These are phyloP conservation scores for Yamadazyma friedrichii DNA, from an alignment of 1,139 yeast species.

Conservation along the genomic window DNA sequence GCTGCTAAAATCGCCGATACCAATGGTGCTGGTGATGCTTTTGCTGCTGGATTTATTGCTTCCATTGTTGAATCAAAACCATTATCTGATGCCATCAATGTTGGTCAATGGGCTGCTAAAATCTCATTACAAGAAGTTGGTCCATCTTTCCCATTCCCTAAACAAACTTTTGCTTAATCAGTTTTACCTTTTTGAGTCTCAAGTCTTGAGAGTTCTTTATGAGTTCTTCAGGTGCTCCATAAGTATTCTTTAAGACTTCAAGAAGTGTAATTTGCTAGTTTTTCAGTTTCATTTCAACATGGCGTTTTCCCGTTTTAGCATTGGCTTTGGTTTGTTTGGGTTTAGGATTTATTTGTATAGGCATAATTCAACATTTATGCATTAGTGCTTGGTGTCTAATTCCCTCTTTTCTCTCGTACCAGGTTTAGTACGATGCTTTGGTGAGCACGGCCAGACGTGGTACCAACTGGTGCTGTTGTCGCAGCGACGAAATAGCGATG, in stretches of 20 bases:
- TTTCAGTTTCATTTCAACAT: slow-evolving; percentile 15
- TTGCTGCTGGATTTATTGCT: slow-evolving; percentile 96
- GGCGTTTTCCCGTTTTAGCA: slow-evolving; percentile 5
- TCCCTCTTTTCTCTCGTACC: neutral
- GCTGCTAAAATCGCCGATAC: slow-evolving; percentile 76
- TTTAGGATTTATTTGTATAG: neutral
- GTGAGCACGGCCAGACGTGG: neutral
- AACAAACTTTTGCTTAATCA: slow-evolving; percentile 46
- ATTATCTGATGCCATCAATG: slow-evolving; percentile 62
- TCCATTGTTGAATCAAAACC: slow-evolving; percentile 79
- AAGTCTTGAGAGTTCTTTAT: too few species aligned
- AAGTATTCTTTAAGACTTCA: too few species aligned
- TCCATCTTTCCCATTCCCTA: slow-evolving; percentile 88
- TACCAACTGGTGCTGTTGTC: too few species aligned
- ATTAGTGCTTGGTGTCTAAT: neutral
- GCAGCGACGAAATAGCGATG: too few species aligned
- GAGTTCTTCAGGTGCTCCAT: neutral
- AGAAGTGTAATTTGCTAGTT: neutral
- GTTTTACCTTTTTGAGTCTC: neutral
- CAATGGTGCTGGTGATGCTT: slow-evolving; percentile 99
- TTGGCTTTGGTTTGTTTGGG: slow-evolving; percentile 5
- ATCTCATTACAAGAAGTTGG: slow-evolving; percentile 91
- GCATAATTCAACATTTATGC: slow-evolving; percentile 6
- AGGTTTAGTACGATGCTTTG: neutral
- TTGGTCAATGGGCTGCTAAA: slow-evolving; percentile 97